These are phyloP conservation scores for Penicillium sclerotiorum DNA, from an alignment of 2,329 filamentous ascomycete species.

Conservation along the genomic window DNA sequence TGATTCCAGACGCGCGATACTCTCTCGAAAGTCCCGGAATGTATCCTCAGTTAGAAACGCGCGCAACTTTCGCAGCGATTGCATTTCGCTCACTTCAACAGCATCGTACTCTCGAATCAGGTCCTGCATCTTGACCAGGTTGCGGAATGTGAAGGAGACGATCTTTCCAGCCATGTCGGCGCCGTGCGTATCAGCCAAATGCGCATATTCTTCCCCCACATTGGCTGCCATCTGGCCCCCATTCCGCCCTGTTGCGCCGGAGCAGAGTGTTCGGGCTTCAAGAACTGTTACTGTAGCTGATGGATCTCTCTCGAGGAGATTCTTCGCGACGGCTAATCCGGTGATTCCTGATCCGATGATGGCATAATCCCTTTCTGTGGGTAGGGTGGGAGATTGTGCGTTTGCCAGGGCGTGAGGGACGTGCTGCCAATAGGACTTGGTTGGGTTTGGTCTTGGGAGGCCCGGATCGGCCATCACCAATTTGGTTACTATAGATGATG, in stretches of 20 bases:
- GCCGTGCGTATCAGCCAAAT: slow-evolving; percentile 23
- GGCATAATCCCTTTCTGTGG: slow-evolving; percentile 29
- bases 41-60: slow-evolving; percentile 25
- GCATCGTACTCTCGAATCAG: slow-evolving; percentile 39
- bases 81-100: slow-evolving; percentile 26
- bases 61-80: slow-evolving; percentile 26
- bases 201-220: slow-evolving; percentile 29
- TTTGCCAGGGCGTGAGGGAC: slow-evolving; percentile 34
- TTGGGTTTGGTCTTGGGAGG: slow-evolving; percentile 40
- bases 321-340: slow-evolving; percentile 35
- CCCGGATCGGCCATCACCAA: slow-evolving; percentile 35
- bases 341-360: slow-evolving; percentile 44
- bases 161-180: slow-evolving; percentile 38
- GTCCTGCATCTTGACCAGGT: slow-evolving; percentile 41
- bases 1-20: slow-evolving; percentile 23
- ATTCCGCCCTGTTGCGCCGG: slow-evolving; percentile 43
- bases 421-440: slow-evolving; percentile 41
- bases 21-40: slow-evolving; percentile 23
- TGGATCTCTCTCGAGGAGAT: slow-evolving; percentile 31
- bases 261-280: slow-evolving; percentile 39
- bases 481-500: slow-evolving; percentile 8
- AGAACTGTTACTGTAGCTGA: slow-evolving; percentile 34
- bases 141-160: slow-evolving; percentile 41
- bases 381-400: slow-evolving; percentile 30
- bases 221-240: slow-evolving; percentile 37